These are phyloP conservation scores for Fusarium cyanostomum DNA, from an alignment of 2,329 filamentous ascomycete genomes.

Conservation along the genomic window DNA sequence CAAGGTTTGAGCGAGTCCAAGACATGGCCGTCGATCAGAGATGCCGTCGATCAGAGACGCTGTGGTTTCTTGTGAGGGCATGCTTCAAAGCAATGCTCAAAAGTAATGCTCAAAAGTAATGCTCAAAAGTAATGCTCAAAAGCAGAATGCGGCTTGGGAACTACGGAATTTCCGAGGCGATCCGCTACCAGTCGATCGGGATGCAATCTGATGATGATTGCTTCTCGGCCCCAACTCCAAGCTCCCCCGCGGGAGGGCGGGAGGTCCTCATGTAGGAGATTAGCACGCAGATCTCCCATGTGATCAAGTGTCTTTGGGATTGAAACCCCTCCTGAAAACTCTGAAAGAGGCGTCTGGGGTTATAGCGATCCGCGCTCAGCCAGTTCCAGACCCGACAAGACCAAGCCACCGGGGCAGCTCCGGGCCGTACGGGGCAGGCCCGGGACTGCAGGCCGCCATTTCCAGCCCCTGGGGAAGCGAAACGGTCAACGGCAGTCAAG, in stretches of 20 bases:
- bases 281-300: constrained; percentile 12
- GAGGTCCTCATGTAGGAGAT: background rate
- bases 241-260: background rate
- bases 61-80: too few relatives aligned
- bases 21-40: too few relatives aligned
- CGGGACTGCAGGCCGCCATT: background rate
- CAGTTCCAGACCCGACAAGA: background rate
- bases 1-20: too few relatives aligned
- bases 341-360: constrained; percentile 3
- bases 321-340: background rate
- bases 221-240: background rate
- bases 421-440: too few relatives aligned
- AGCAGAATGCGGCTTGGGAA: too few relatives aligned
- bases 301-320: background rate
- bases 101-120: too few relatives aligned
- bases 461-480: background rate
- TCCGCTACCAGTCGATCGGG: too few relatives aligned
- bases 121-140: too few relatives aligned
- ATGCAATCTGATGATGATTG: too few relatives aligned
- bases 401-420: background rate
- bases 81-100: too few relatives aligned
- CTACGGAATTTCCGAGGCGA: too few relatives aligned
- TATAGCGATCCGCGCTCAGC: background rate
- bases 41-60: too few relatives aligned
- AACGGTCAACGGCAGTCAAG: constrained; percentile 11